A percentile compares a stretch with the other conserved stretches of the same genome.
These are phyloP conservation scores for Pythium volutum DNA, from an alignment of 352 stramenopile species.

Conservation along the genomic window DNA sequence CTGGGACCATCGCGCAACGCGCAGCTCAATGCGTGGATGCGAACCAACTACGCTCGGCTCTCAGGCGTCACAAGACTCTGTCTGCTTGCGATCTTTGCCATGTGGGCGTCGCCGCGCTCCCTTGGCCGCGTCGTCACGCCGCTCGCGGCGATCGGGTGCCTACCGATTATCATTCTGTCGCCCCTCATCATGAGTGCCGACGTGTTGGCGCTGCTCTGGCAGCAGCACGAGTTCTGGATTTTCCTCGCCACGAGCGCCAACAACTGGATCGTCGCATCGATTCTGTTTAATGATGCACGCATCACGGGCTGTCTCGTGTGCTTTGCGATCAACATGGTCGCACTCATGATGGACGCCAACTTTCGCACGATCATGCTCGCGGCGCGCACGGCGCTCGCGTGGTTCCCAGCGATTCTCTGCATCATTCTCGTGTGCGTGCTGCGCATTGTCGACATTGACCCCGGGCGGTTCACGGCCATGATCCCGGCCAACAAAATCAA, in stretches of 20 bases:
- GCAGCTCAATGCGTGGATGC: slow-evolving; percentile 11
- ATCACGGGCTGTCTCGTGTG: slow-evolving; percentile 6
- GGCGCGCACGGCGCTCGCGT: slow-evolving; percentile 3
- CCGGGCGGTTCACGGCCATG: slow-evolving; percentile 2
- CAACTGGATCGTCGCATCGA: slow-evolving; percentile 21
- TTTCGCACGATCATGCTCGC: slow-evolving; percentile 17
- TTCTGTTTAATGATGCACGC: slow-evolving; percentile 17
- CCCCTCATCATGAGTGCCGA: slow-evolving; percentile 16
- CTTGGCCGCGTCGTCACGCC: slow-evolving; percentile 11
- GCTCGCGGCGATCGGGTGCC: slow-evolving; percentile 1
- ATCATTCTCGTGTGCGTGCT: slow-evolving; percentile 13
- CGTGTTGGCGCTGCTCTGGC: slow-evolving; percentile 2
- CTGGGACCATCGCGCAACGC: neutral
- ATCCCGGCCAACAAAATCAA: slow-evolving; percentile 22
- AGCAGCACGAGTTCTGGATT: slow-evolving; percentile 29
- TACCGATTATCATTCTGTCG: slow-evolving; percentile 10
- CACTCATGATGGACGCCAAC: slow-evolving; percentile 26
- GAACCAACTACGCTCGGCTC: slow-evolving; percentile 5
- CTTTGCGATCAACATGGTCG: slow-evolving; percentile 17
- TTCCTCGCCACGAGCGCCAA: slow-evolving; percentile 19
- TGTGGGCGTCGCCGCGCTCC: slow-evolving; percentile 9
- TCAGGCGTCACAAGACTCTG: slow-evolving; percentile 16
- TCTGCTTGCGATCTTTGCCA: slow-evolving; percentile 12
- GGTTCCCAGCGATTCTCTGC: slow-evolving; percentile 13
- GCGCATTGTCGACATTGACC: slow-evolving; percentile 16